phyloP scores from a whole-genome alignment of 1,284 basidiomycete genomes.

The Tremellales sp. region DNA sequence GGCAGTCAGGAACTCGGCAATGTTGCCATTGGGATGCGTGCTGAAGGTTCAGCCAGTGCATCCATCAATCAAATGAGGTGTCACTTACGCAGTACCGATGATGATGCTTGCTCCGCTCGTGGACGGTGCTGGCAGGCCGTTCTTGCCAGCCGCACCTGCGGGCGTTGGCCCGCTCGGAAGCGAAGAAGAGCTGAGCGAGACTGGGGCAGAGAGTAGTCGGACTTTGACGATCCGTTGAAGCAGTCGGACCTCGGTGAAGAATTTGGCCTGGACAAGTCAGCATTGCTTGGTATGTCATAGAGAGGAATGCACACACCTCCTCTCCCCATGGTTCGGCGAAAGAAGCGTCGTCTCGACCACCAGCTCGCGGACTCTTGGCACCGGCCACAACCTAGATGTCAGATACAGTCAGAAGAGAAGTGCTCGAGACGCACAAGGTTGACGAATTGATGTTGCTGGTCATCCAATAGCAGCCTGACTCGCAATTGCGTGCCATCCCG shows the following conservation, averaged over 20 bases:
- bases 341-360: conserved; percentile 62
- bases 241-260: conserved; percentile 88
- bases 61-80: not conserved
- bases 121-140: conserved; percentile 27
- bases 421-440: conserved; percentile 32
- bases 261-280: conserved; percentile 64
- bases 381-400: conserved; percentile 64
- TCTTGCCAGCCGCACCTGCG: conserved; percentile 54
- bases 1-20: conserved; percentile 81
- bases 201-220: conserved; percentile 80
- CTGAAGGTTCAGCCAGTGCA: conserved; percentile 36
- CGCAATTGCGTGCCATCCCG: conserved; percentile 89
- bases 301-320: conserved; percentile 58
- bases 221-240: conserved; percentile 86
- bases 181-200: conserved; percentile 67
- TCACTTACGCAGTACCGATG: conserved; percentile 69
- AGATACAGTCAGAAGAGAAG: not conserved
- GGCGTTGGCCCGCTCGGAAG: conserved; percentile 62
- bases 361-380: conserved; percentile 70
- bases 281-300: not conserved
- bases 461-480: conserved; percentile 78
- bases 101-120: conserved; percentile 68
- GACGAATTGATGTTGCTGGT: conserved; percentile 64
- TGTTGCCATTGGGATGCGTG: conserved; percentile 87
- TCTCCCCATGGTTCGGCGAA: conserved; percentile 73